Evolutionary conservation across 2,329 filamentous ascomycete species (phyloP).

Genomic region (Geosmithia putterillii): DNA sequence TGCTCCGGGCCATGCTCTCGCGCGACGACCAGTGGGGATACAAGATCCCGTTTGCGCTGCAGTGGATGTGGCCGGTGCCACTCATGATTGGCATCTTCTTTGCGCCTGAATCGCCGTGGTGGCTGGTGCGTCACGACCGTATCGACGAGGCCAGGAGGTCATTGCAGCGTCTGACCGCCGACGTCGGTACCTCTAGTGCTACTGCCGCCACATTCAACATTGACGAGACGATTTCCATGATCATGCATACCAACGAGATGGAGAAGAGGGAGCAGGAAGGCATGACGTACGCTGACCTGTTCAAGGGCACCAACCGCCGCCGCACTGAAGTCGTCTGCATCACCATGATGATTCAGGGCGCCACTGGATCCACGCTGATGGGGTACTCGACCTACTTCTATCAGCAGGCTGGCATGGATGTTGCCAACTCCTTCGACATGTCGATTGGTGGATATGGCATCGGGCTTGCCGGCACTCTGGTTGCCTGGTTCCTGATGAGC

Average conservation of each 20-base stretch:
- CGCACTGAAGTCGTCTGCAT: conserved; percentile 24
- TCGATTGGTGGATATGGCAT: conserved; percentile 21
- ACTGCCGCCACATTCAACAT: too few species aligned
- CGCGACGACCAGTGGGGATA: conserved; percentile 28
- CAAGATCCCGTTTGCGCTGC: conserved; percentile 34
- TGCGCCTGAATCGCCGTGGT: conserved; percentile 38
- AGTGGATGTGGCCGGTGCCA: conserved; percentile 36
- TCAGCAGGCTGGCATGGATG: conserved; percentile 13
- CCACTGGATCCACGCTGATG: conserved; percentile 13
- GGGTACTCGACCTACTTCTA: conserved; percentile 12
- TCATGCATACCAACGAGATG: conserved; percentile 7
- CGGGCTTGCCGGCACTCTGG: conserved; percentile 22
- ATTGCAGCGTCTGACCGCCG: conserved; percentile 7
- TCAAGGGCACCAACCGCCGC: conserved; percentile 21
- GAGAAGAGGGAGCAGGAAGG: conserved; percentile 4
- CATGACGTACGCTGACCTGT: conserved; percentile 22
- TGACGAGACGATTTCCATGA: conserved; percentile 8
- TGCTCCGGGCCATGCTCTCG: conserved; percentile 25
- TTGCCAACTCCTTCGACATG: conserved; percentile 18
- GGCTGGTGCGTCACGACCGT: conserved; percentile 28
- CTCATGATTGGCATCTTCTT: conserved; percentile 27
- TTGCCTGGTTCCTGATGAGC: conserved; percentile 25
- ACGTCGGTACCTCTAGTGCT: too few species aligned
- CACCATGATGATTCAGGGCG: conserved; percentile 15
- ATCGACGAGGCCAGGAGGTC: conserved; percentile 18